A percentile compares a stretch with the other conserved stretches of the same genome.
These are phyloP conservation scores for Gryganskiella cystojenkinii DNA, from an alignment of 192 early-diverging fungal species.

Conservation along the genomic window DNA sequence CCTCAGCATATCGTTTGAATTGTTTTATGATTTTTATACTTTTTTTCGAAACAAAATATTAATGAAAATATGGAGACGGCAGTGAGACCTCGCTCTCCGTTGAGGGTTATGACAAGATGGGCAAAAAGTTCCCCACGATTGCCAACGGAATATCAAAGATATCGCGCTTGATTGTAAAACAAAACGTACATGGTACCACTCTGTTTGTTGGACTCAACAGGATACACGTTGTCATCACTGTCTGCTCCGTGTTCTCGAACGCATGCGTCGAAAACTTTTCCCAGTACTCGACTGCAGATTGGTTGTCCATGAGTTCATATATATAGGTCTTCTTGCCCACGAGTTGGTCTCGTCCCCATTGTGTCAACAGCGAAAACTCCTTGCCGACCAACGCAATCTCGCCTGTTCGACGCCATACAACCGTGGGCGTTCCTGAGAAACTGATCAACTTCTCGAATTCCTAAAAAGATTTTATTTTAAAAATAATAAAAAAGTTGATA, in stretches of 20 bases:
- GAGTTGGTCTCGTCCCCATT: constrained; percentile 87
- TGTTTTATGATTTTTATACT: no score
- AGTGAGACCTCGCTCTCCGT: not conserved
- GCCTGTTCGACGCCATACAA: constrained; percentile 93
- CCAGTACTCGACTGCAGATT: constrained; percentile 93
- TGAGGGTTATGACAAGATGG: constrained; percentile 16
- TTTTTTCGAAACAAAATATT: no score
- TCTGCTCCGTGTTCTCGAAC: constrained; percentile 92
- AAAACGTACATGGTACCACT: constrained; percentile 89
- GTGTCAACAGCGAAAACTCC: constrained; percentile 92
- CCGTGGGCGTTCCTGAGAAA: constrained; percentile 93
- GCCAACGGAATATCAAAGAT: constrained; percentile 94
- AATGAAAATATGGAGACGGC: no score
- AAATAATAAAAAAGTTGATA: no score
- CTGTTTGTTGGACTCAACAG: constrained; percentile 74
- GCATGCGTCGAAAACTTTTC: constrained; percentile 91
- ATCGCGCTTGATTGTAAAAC: constrained; percentile 95
- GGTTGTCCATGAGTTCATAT: constrained; percentile 91
- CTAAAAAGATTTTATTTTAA: no score
- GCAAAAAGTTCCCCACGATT: constrained; percentile 72
- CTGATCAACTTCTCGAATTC: constrained; percentile 93
- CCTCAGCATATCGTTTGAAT: no score
- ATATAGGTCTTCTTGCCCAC: constrained; percentile 83
- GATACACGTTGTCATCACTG: constrained; percentile 86
- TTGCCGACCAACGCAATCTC: constrained; percentile 94